Base-by-base conservation (phyloP, 163 green algal species). In the Scenedesmus sp. region DNA sequence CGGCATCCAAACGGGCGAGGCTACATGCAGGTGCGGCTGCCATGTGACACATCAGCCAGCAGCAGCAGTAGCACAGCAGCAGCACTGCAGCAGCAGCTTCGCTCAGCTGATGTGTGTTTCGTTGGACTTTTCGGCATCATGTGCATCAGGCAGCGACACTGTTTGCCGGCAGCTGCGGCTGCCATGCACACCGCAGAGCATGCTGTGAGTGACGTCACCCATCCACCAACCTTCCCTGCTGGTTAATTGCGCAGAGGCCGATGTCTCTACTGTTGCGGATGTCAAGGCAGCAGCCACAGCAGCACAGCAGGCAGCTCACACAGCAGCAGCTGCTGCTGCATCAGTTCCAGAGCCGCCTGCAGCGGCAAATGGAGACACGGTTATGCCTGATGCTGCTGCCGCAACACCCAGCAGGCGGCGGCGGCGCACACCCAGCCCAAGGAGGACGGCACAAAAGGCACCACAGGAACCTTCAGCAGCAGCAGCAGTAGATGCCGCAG, bases 401-500 rank as follows among this genome's bases (percentile, higher is more conserved):
- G 84, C 84, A 79, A 26, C 18, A 9, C 84, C 4, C 10, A 84
- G 34, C 76, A 84, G 76, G 12, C 34, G 76, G 26, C 57, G 34
- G 12, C 34, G 76, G 2, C 34, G 34, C 34, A 84, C 34, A 7
- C 10, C 34, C 15, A 62, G 46, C 73, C 79, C 67, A 34, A 85
- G 87, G 76, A 85, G 60, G n/a, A 20, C 81, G 18, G 55, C 81
- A 7, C 81, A 86, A n/a, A 64, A 86, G 60, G 34, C 81, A 52
- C 4, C 7, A 23, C 34, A 86, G 46, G 55, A 86, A 34, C 81
- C 59, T 26, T 34, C 55, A 59, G 46, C 87, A 91, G 67, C 56
- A 73, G 57, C 87, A 91, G 46, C 74, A 91, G 74, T 56, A 91
- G 73, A 15, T 46, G 34, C 16, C 12, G 23, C 52, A 90, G 64